Conservation (phyloP, 176 grass and related monocot species). For the Echinochloa phyllopogon region DNA sequence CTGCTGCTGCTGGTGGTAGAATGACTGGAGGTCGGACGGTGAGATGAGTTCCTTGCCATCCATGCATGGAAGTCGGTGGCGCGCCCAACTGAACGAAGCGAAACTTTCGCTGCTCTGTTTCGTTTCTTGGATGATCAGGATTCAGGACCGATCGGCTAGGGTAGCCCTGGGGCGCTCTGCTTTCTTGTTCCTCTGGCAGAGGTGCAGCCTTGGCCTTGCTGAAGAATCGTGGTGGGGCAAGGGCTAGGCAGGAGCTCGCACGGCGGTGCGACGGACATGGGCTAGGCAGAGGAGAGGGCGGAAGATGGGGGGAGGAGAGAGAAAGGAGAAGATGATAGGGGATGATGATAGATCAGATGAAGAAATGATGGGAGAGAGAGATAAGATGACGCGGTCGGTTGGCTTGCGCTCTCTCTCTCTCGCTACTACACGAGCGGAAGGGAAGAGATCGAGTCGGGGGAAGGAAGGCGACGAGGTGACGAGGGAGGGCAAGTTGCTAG, state of each 20-base stretch:
- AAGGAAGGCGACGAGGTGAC: no score
- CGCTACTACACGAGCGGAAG: no score
- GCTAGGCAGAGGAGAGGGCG: background rate
- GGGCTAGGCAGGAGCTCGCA: background rate
- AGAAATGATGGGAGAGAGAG: slow-evolving; percentile 44
- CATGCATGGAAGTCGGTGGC: slow-evolving; percentile 64
- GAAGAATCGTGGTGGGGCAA: background rate
- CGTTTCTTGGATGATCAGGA: background rate
- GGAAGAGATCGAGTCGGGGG: no score
- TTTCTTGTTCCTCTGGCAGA: no score
- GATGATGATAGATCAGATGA: slow-evolving; percentile 34
- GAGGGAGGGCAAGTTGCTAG: no score
- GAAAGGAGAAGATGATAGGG: background rate
- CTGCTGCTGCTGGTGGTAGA: slow-evolving; percentile 57
- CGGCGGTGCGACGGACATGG: background rate
- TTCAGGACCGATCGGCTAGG: background rate
- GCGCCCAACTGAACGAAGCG: background rate
- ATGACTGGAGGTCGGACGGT: slow-evolving; percentile 67
- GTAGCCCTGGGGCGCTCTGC: background rate
- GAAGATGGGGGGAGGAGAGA: background rate
- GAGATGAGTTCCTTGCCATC: slow-evolving; percentile 77
- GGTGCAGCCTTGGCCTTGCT: background rate
- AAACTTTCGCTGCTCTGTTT: no score
- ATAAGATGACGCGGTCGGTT: slow-evolving; percentile 62
- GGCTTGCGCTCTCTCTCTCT: background rate